Percentiles rank a stretch among this genome's conserved stretches.
Evolutionary conservation across 345 rosid genomes (phyloP).

Genomic region (Sisymbrium altissimum): DNA sequence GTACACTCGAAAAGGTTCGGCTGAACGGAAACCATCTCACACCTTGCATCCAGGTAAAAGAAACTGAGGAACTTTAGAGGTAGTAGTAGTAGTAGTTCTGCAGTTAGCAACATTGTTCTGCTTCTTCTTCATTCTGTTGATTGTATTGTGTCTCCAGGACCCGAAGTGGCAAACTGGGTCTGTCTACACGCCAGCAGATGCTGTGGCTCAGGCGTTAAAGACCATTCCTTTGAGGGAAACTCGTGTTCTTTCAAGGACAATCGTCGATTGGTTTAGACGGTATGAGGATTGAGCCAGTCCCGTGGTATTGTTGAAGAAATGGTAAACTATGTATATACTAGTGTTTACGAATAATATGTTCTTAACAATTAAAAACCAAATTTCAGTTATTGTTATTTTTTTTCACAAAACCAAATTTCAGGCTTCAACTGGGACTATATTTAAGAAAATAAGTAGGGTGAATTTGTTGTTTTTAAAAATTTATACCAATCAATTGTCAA

Average conservation of each 20-base stretch:
- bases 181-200: conserved; percentile 84
- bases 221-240: conserved; percentile 68
- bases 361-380: too few relatives aligned
- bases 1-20: conserved; percentile 73
- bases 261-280: conserved; percentile 66
- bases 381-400: too few relatives aligned
- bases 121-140: neutral
- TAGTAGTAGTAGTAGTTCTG: neutral
- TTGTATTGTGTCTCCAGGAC: conserved; percentile 45
- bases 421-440: too few relatives aligned
- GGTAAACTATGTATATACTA: neutral
- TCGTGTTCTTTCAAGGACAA: conserved; percentile 61
- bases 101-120: neutral
- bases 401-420: too few relatives aligned
- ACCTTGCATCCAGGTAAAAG: conserved; percentile 76
- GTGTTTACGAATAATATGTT: too few relatives aligned
- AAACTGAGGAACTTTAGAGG: neutral
- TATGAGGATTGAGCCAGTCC: conserved; percentile 45
- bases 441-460: too few relatives aligned
- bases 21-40: conserved; percentile 79
- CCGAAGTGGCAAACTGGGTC: conserved; percentile 84
- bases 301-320: neutral
- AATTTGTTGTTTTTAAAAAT: too few relatives aligned
- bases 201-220: conserved; percentile 82
- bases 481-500: too few relatives aligned